Percentiles rank a stretch among this genome's conserved stretches.
phyloP scores from a whole-genome alignment of 805 yeast species.

The Barnettozyma botsteinii region DNA sequence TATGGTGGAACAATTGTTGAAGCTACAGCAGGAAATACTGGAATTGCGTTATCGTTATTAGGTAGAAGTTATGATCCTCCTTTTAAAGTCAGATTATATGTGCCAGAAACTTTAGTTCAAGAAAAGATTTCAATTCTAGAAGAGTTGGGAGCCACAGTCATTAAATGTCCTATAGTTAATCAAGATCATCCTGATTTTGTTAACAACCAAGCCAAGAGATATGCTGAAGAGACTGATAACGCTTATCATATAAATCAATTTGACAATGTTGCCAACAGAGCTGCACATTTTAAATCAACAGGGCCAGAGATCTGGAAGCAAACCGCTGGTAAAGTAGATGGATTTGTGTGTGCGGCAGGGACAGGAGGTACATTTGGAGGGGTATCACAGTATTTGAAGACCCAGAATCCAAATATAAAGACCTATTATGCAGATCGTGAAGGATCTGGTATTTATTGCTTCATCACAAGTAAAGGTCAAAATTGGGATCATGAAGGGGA shows the following conservation, averaged over 20 bases:
- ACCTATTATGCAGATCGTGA: constrained; percentile 74
- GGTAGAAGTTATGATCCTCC: constrained; percentile 32
- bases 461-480: constrained; percentile 15
- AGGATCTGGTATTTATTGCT: constrained; percentile 58
- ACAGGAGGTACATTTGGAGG: constrained; percentile 85
- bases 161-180: constrained; percentile 65
- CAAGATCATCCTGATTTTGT: constrained; percentile 43
- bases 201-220: constrained; percentile 24
- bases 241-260: constrained; percentile 80
- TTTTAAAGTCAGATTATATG: constrained; percentile 59
- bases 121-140: constrained; percentile 59
- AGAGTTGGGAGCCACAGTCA: constrained; percentile 54
- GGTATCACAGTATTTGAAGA: constrained; percentile 56
- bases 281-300: constrained; percentile 58
- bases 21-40: constrained; percentile 86
- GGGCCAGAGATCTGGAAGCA: constrained; percentile 77
- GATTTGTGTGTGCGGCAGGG: constrained; percentile 71
- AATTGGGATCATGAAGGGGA: constrained; percentile 22
- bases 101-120: constrained; percentile 70
- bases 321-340: constrained; percentile 45
- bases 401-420: constrained; percentile 32
- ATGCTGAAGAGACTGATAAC: constrained; percentile 32
- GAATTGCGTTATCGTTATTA: constrained; percentile 70
- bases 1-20: constrained; percentile 71
- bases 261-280: constrained; percentile 72